Base-by-base conservation (phyloP, 2,329 filamentous ascomycete genomes). In the Dactylella cylindrospora region DNA sequence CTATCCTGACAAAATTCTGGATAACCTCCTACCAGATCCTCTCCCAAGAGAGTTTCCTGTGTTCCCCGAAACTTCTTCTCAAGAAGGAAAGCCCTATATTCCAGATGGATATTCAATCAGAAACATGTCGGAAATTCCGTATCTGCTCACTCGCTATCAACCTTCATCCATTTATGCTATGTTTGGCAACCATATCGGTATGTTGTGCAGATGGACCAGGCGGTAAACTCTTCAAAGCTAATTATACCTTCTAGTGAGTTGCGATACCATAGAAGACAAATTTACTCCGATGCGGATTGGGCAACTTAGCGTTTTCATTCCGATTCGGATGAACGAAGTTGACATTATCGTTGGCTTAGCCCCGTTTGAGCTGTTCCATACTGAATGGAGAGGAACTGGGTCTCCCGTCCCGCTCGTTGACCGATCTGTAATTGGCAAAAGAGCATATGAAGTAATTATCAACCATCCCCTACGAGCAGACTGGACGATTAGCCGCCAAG, bases 111-210 rank as follows among this genome's bases (percentile, higher is more conserved):
- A 44, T 29, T 10, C 54, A 12, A 20, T 62, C n/a, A 22, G 33
- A n/a, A 43, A 23, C 4, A 62, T 62, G 36, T 29, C 43, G 10
- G 40, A 54, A 12, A 49, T 54, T 7, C 57, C 57, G 0, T 3
- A 3, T 2, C 44, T 62, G 13, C 12, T 62, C 1, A 36, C 41
- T 3, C 32, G 22, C 2, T 62, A 38, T 15, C 29, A 50, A 17
- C 57, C 57, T 3, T 44, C 26, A 25, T 17, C 31, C 12, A 38
- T 62, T 12, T 36, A 36, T 15, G 57, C 49, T 4, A 31, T 62
- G 22, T 54, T 62, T 25, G 57, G 44, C 3, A 54, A 53, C 26
- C 50, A 49, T 23, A 50, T 62, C 7, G 46, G 57, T 54, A 45
- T 22, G 43, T 26, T 19, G 17, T 39, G 4, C 12, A 9, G 36